Evolutionary conservation across 2,329 filamentous ascomycete species (phyloP), one percentile per base, ranked within the genome.

Genomic region (Remersonia thermophila): DNA sequence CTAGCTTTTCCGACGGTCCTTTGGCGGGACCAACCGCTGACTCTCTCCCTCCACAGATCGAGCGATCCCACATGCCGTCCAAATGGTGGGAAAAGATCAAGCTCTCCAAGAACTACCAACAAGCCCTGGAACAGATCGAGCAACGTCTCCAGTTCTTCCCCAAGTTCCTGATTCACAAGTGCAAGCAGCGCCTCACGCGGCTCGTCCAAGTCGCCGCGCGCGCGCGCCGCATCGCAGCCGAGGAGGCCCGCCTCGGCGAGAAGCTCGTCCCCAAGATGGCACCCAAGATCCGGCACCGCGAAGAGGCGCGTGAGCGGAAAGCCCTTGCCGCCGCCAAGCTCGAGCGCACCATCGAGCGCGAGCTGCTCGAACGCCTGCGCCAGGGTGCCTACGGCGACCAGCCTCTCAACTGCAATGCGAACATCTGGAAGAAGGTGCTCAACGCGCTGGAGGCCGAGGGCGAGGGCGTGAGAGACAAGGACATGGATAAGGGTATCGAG

Each of bases 401-500:
- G 55, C 91, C 91, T 29, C 68, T 98, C 47, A 98, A 98, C 55
- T 87, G 94, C 35, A 91, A 93, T 58, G 86, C 95, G 58, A 71
- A 74, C 11, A 85, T 98, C 43, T 98, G 91, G 91, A 93, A 93
- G 72, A 93, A 87, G 71, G 91, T 98, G 7, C 75, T 98, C 49
- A 77, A 79, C 43, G 85, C 85, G 3, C 69, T 98, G 60, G 91
- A 98, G 70, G 73, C 82, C 49, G 80, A 81, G 50, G 87, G 89
- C 40, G 78, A 93, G 52, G 89, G 81, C 30, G 68, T 74, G 45
- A 69, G 84, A 37, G 89, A 95, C 56, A 76, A 86, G 62, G 89
- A 96, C 57, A 60, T 91, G 56, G 89, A 95, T 56, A 78, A 87
- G 49, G 89, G 87, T 8, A 77, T 93, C 45, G 78, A 83, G 47